A percentile compares a stretch with the other conserved stretches of the same genome.
Conservation (phyloP, 2,329 filamentous ascomycete species). For the Aspergillus thermomutatus region DNA sequence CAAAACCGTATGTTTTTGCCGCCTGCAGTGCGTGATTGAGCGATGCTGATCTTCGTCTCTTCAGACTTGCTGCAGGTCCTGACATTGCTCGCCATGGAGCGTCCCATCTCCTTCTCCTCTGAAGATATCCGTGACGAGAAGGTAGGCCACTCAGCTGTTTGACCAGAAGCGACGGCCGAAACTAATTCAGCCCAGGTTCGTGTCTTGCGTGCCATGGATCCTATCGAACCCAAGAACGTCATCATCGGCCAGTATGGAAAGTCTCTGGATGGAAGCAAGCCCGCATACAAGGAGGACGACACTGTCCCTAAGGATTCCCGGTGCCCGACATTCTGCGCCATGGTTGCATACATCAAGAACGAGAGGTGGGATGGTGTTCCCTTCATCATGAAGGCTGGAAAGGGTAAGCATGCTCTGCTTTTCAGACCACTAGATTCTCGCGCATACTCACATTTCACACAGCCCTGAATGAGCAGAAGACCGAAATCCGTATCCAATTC, state of each 20-base stretch:
- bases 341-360: conserved; percentile 99
- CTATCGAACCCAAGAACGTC: conserved; percentile 98
- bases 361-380: conserved; percentile 99
- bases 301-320: conserved; percentile 96
- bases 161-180: background rate
- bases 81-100: conserved; percentile 95
- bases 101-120: conserved; percentile 94
- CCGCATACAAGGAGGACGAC: conserved; percentile 97
- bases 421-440: background rate
- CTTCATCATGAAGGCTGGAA: conserved; percentile 99
- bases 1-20: conserved; percentile 70
- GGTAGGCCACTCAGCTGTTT: conserved; percentile 28
- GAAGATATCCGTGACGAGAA: conserved; percentile 99
- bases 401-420: conserved; percentile 47
- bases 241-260: conserved; percentile 99
- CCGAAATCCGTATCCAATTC: conserved; percentile 98
- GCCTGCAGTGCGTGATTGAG: background rate
- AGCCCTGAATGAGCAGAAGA: conserved; percentile 99
- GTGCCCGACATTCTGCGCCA: conserved; percentile 95
- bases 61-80: conserved; percentile 85
- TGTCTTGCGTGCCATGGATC: conserved; percentile 86
- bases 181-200: conserved; percentile 55
- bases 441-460: conserved; percentile 15
- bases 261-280: conserved; percentile 93
- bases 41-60: conserved; percentile 17